Evolutionary conservation across 1,139 yeast genomes (phyloP), one percentile per base, ranked within the genome.

Genomic region (Pichia sp.): DNA sequence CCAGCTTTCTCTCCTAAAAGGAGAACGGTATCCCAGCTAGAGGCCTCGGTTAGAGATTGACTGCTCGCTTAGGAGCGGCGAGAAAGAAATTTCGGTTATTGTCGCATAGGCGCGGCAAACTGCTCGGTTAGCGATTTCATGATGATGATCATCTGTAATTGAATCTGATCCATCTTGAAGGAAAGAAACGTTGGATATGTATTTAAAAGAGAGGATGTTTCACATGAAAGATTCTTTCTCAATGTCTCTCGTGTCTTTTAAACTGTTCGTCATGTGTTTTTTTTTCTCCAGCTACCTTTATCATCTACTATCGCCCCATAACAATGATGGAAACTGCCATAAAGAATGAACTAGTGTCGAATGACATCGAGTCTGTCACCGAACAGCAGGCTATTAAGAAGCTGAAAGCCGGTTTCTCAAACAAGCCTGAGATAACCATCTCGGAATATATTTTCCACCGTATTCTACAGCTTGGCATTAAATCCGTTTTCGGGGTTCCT

Each of bases 401-500:
- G 9, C 4, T 50, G 7, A 36, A 34, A 29, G 27, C 2, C 20
- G 42, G 27, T 17, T 9, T 9, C 10, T 27, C 12, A 3, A 41
- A 29, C 6, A 42, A 48, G n/a, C 6, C 45, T 4, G 54, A 55
- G 43, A 58, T 69, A 34, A 61, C 70, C 2, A 57, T 69, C n/a
- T 67, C 71, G 1, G 71, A 68, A 46, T 69, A 66, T 55, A 66
- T 69, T 12, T 69, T 60, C 42, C 52, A 59, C 12, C 55, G 71
- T 46, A 60, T 69, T 27, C 48, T 52, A 12, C 70, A 67, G 51
- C 51, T 64, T 3, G 71, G 68, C 8, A 51, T 65, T 29, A 60
- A 57, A 27, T 64, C 69, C 1, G 61, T 71, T 10, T 75, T 74
- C 63, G 78, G 79, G 51, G 78, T 75, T 20, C 78, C 86, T 10